Evolutionary conservation across 2,329 filamentous ascomycete genomes (phyloP).

Genomic region (Acrocalymma vagum): DNA sequence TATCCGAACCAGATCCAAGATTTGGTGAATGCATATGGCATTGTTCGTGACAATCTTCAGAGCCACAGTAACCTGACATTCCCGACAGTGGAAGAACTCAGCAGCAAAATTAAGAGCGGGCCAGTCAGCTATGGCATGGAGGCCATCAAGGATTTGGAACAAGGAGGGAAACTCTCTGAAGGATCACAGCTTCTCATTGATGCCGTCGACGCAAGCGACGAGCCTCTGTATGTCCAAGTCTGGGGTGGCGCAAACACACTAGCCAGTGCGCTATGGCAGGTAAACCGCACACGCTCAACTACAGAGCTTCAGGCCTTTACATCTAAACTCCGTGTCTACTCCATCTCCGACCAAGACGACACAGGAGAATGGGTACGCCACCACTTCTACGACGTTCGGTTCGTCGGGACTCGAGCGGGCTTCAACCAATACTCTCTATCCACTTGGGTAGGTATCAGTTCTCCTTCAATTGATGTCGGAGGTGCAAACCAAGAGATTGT

Average conservation of each 20-base stretch:
- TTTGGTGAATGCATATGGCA: constrained; percentile 17
- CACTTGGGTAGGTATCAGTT: constrained; percentile 62
- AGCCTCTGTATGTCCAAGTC: constrained; percentile 57
- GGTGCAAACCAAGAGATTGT: constrained; percentile 56
- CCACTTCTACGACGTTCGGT: constrained; percentile 60
- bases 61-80: constrained; percentile 52
- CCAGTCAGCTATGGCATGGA: constrained; percentile 42
- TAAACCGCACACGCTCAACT: constrained; percentile 25
- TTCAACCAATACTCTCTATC: constrained; percentile 61
- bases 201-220: constrained; percentile 39
- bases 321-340: constrained; percentile 40
- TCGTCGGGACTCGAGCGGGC: constrained; percentile 61
- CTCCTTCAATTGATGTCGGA: constrained; percentile 46
- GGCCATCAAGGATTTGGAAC: constrained; percentile 30
- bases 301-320: constrained; percentile 10
- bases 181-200: constrained; percentile 54
- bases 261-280: constrained; percentile 54
- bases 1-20: constrained; percentile 20
- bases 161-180: constrained; percentile 41
- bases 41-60: constrained; percentile 52
- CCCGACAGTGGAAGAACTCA: constrained; percentile 48
- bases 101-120: constrained; percentile 49
- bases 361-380: constrained; percentile 61
- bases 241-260: constrained; percentile 62
- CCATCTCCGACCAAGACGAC: constrained; percentile 66